Conservation (phyloP, 495 filamentous ascomycete genomes). For the Aspergillus taichungensis region DNA sequence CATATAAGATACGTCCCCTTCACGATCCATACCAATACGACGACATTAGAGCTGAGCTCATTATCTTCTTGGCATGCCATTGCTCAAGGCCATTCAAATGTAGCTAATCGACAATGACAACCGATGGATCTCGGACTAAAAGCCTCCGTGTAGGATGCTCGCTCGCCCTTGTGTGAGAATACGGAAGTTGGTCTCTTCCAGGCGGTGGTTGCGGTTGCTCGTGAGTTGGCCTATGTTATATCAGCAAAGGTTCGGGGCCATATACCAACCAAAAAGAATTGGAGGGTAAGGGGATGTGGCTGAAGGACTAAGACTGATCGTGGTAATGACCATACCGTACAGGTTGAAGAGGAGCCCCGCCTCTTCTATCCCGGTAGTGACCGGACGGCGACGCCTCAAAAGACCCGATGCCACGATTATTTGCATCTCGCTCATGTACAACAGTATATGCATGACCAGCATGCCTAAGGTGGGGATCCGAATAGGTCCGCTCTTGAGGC, state of each 20-base stretch:
- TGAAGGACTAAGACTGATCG: background rate
- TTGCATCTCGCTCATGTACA: background rate
- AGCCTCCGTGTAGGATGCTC: slow-evolving; percentile 15
- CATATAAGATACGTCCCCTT: too few species aligned
- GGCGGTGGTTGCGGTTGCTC: background rate
- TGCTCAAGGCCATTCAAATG: slow-evolving; percentile 10
- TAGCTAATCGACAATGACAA: slow-evolving; percentile 30
- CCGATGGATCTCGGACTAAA: slow-evolving; percentile 14
- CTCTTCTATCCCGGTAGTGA: slow-evolving; percentile 5
- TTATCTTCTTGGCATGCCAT: background rate
- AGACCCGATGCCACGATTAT: slow-evolving; percentile 1
- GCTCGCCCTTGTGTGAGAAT: slow-evolving; percentile 19
- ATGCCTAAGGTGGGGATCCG: slow-evolving; percentile 6
- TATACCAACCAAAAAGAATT: background rate
- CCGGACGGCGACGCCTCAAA: background rate
- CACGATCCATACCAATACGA: too few species aligned
- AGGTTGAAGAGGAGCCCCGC: slow-evolving; percentile 1
- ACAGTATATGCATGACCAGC: slow-evolving; percentile 5
- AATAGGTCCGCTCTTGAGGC: slow-evolving; percentile 7
- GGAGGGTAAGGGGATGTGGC: background rate
- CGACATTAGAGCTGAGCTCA: too few species aligned
- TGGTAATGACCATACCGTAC: slow-evolving; percentile 14
- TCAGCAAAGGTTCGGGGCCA: background rate
- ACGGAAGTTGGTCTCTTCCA: slow-evolving; percentile 14
- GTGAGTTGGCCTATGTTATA: slow-evolving; percentile 3